Base-by-base conservation (phyloP, 192 early-diverging fungal genomes). In the Entomortierella beljakovae region DNA sequence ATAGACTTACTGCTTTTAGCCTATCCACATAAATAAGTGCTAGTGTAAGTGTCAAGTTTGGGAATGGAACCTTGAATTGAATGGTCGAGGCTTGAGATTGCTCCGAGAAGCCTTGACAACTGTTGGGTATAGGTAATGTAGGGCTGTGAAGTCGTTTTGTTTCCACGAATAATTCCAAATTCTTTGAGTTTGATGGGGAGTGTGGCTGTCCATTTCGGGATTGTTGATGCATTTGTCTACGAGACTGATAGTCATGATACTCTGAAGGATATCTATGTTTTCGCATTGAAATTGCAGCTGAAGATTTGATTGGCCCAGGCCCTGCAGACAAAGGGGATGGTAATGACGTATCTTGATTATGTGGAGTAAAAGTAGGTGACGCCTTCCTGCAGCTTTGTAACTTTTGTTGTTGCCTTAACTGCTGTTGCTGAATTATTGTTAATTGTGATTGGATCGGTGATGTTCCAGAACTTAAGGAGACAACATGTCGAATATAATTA, bases 21-120 rank as follows among this genome's bases (percentile, higher is more conserved):
- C 83, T 64, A 48, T 87, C 80, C n/a, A 87, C 84, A 29, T 85
- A 87, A 28, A 81, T 73, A 13, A 83, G 66, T 8, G 86, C 86
- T 7, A 87, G 59, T 23, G 84, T 76, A 26, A 87, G 60, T 1
- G 86, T 84, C 48, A 85, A 54, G n/a, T 71, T 80, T 37, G 86
- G 83, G 32, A 69, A 84, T 16, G 75, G 68, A 10, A 65, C 38
- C 33, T 64, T 64, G 20, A 70, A 61, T 56, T 34, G 46, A 40
- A 11, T 49, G 6, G 57, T 13, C 16, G 23, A 6, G 29, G 3
- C 50, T 5, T 18, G 11, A 49, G 38, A 15, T 23, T 51, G 32
- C 28, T 70, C 49, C 9, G 68, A 61, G 15, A 49, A 20, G 0
- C 50, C 57, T 32, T 29, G 54, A 57, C 23, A 32, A 31, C 22